These are phyloP conservation scores for Fusarium odoratissimum DNA, from an alignment of 2,329 filamentous ascomycete species.

Conservation along the genomic window DNA sequence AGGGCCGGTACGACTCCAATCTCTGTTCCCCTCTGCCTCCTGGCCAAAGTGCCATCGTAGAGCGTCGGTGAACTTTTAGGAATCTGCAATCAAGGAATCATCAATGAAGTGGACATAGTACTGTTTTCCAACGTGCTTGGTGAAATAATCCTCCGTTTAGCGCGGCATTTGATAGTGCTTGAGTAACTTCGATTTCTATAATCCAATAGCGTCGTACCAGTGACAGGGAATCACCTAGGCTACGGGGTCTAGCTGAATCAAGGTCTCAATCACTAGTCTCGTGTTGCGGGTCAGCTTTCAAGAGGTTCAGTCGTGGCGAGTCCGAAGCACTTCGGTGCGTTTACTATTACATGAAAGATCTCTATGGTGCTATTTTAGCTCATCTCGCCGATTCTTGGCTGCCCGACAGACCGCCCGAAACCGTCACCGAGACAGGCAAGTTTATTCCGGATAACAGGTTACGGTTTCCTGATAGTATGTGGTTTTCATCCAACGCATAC, in stretches of 20 bases:
- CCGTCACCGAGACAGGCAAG: background rate
- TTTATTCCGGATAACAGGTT: accelerated
- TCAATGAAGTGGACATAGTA: no score
- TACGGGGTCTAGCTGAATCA: background rate
- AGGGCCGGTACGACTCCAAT: no score
- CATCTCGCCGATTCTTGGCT: accelerated
- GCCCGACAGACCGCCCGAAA: accelerated
- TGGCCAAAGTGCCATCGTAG: no score
- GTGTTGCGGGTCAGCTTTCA: background rate
- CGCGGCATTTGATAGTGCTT: background rate
- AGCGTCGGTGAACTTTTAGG: no score
- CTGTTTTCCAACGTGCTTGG: no score
- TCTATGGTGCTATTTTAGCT: background rate
- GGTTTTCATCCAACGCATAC: background rate
- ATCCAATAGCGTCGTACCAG: background rate
- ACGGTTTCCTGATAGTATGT: accelerated
- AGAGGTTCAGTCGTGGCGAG: background rate
- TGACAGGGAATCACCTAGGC: accelerated
- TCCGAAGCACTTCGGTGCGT: background rate
- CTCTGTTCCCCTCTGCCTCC: no score
- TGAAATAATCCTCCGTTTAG: no score
- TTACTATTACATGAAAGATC: background rate
- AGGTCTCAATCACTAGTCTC: background rate
- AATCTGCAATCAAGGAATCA: no score
- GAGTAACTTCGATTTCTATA: accelerated